A percentile compares a stretch with the other conserved stretches of the same genome.
Conservation (phyloP, 768 basidiomycete genomes). For the Steccherinum ochraceum region DNA sequence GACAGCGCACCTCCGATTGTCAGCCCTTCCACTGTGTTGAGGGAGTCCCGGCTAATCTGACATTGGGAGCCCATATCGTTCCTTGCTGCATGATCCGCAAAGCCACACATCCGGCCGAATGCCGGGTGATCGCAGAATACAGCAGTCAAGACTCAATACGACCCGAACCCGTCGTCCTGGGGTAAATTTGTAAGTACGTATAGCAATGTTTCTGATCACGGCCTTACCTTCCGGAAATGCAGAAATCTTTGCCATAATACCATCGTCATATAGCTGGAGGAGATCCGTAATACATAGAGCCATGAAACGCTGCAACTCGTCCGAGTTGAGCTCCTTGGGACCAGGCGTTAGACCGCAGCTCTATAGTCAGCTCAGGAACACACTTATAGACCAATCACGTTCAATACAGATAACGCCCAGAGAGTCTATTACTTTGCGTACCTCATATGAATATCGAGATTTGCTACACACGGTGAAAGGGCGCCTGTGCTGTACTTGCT, state of each 20-base stretch:
- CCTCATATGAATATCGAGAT: slow-evolving; percentile 2
- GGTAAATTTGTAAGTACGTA: no score
- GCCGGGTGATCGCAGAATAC: slow-evolving; percentile 32
- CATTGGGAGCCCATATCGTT: slow-evolving; percentile 11
- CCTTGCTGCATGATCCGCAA: slow-evolving; percentile 16
- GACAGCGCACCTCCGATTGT: slow-evolving; percentile 5
- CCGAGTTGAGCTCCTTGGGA: slow-evolving; percentile 11
- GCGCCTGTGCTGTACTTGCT: slow-evolving; percentile 7
- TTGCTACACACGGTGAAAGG: slow-evolving; percentile 3
- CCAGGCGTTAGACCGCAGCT: slow-evolving; percentile 10
- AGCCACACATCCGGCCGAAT: slow-evolving; percentile 11
- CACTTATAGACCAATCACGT: background rate
- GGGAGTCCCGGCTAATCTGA: slow-evolving; percentile 12
- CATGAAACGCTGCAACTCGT: slow-evolving; percentile 13
- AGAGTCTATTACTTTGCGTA: no score
- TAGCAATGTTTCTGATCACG: no score
- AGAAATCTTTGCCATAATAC: slow-evolving; percentile 10
- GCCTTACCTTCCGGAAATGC: background rate
- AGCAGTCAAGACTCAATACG: slow-evolving; percentile 20
- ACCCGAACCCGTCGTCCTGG: slow-evolving; percentile 14
- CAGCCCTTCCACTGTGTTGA: slow-evolving; percentile 9
- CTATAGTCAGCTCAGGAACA: no score
- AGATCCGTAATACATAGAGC: slow-evolving; percentile 12
- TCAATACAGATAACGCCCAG: no score
- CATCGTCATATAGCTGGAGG: slow-evolving; percentile 10